Evolutionary conservation across 225 moss, liverwort and hornwort genomes (phyloP), one percentile per base, ranked within the genome.

Genomic region (Pseudoscleropodium purum): DNA sequence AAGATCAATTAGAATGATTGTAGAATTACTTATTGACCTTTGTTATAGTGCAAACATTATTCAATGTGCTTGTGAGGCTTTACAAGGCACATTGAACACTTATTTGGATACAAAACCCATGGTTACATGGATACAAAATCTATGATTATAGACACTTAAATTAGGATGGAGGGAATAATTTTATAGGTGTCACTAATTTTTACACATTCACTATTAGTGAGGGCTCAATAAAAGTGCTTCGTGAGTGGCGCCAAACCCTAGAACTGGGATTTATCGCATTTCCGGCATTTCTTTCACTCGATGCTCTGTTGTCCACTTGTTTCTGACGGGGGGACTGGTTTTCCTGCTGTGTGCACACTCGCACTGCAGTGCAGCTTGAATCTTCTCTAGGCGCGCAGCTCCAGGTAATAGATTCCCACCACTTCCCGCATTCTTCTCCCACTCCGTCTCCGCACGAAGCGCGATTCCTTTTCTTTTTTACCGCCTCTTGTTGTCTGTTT

Each of bases 1-100:
- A 15, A 41, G 8, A 39, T 25, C 1, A 5, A 14, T 1, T 39
- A 15, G 25, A 39, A 1, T 0, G 2, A 25, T 25, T 25, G 0
- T 15, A 0, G 7, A 70, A 25, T 39, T 39, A 39, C 5, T 5
- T 8, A 39, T 7, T 24, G 4, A 70, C 25, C 0, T n/a, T 7
- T 3, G 20, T 4, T 68, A 2, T 2, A 4, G 21, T 69, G 4
- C 13, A n/a, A 25, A 70, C 1, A 24, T 24, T 39, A 8, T 70
- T 39, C 24, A 39, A 69, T 23, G 13, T 69, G 13, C 24, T n/a
- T 1, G 0, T 24, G 13, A 37, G 4, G 23, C 13, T 69, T 13
- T 69, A 23, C 2, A 39, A 69, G 8, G 69, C 7, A 24, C 24
- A 39, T 39, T 8, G 2, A 4, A 39, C 14, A 13, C 7, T 39